Evolutionary conservation across 768 basidiomycete genomes (phyloP).

Genomic region (Butyriboletus loyo): DNA sequence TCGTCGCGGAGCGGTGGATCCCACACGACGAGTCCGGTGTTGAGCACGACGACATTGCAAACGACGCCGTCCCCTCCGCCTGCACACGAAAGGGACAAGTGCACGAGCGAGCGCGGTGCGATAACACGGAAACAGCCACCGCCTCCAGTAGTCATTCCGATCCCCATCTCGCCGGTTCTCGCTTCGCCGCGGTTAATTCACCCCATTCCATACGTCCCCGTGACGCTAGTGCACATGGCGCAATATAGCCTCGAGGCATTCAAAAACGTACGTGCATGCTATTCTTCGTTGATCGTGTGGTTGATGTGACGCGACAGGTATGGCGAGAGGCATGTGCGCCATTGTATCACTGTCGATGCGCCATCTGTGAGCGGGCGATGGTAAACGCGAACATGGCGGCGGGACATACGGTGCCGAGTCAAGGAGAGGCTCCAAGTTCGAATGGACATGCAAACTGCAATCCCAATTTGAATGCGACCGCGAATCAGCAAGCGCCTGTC

Average conservation of each 20-base stretch:
- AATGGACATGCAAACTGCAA: neutral
- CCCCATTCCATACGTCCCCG: constrained; percentile 68
- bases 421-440: constrained; percentile 15
- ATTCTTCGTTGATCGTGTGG: neutral
- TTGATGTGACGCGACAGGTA: constrained; percentile 37
- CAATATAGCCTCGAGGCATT: constrained; percentile 58
- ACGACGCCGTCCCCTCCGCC: constrained; percentile 80
- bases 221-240: constrained; percentile 52
- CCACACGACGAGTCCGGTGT: constrained; percentile 66
- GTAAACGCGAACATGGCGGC: constrained; percentile 45
- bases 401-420: constrained; percentile 34
- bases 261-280: constrained; percentile 43
- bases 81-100: constrained; percentile 35
- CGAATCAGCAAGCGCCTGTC: constrained; percentile 5
- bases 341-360: constrained; percentile 67
- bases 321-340: constrained; percentile 76
- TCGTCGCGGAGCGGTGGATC: constrained; percentile 51
- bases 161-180: constrained; percentile 57
- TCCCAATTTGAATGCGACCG: neutral
- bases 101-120: constrained; percentile 22
- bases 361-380: constrained; percentile 70
- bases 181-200: constrained; percentile 57
- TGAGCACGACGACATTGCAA: constrained; percentile 70
- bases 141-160: constrained; percentile 33
- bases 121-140: constrained; percentile 17